phyloP scores from a whole-genome alignment of 164 flowering plant species.

The Houttuynia cordata region DNA sequence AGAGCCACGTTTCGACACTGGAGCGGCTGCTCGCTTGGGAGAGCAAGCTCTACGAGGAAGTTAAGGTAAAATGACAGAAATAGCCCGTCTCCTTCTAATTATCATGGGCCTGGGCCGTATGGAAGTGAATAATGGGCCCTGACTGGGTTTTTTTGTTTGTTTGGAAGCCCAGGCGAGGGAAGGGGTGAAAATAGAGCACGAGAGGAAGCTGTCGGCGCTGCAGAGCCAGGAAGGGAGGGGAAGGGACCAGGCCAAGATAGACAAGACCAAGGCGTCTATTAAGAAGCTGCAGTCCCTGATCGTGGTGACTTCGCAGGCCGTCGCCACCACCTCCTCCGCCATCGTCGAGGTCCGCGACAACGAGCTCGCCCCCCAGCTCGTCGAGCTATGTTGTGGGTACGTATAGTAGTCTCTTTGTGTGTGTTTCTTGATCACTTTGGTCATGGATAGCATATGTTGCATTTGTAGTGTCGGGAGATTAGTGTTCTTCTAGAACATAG shows the following conservation, averaged over 20 bases:
- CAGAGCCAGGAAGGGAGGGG: conserved; percentile 86
- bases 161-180: conserved; percentile 61
- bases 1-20: conserved; percentile 75
- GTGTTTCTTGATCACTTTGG: not conserved
- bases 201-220: conserved; percentile 63
- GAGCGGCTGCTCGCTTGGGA: conserved; percentile 97
- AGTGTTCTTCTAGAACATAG: not conserved
- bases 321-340: conserved; percentile 68
- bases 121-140: too few species aligned
- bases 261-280: conserved; percentile 92
- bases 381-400: conserved; percentile 85
- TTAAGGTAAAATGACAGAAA: conserved; percentile 42
- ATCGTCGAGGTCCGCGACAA: conserved; percentile 57
- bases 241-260: conserved; percentile 64
- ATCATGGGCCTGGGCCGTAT: too few species aligned
- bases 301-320: conserved; percentile 83
- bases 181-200: conserved; percentile 83
- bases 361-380: conserved; percentile 81
- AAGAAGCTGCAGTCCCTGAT: conserved; percentile 73
- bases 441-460: too few species aligned
- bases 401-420: not conserved
- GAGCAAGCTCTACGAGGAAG: conserved; percentile 86
- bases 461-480: not conserved
- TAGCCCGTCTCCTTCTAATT: too few species aligned
- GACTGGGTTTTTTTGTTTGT: not conserved